phyloP scores from a whole-genome alignment of 106 monocot species.

The Chionographis japonica region DNA sequence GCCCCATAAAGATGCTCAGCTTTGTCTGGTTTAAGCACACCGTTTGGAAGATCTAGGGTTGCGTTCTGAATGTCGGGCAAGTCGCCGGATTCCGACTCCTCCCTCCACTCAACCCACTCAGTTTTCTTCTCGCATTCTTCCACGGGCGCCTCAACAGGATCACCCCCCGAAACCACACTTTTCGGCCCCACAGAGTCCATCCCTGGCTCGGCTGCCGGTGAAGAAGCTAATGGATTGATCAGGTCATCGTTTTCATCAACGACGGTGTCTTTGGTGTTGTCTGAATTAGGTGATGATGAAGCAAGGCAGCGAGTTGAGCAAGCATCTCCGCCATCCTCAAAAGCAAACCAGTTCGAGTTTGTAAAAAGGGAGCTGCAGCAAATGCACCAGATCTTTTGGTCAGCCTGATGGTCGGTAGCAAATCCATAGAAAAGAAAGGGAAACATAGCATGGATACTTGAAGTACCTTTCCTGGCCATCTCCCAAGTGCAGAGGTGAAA shows the following conservation, averaged over 20 bases:
- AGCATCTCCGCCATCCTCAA: neutral
- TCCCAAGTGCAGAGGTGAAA: neutral
- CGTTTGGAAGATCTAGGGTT: too few relatives aligned
- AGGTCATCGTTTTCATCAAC: neutral
- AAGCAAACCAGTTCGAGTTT: constrained; percentile 3
- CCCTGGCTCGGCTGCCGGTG: neutral
- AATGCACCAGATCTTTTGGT: neutral
- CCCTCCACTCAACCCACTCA: constrained; percentile 4
- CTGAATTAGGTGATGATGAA: neutral
- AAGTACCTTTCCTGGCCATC: neutral
- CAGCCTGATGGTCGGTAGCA: neutral
- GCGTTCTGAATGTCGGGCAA: neutral
- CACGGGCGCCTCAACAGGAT: neutral
- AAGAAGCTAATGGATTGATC: neutral
- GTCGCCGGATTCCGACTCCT: neutral
- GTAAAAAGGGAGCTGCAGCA: neutral
- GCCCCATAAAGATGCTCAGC: too few relatives aligned
- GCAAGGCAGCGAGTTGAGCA: neutral
- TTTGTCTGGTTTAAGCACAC: too few relatives aligned
- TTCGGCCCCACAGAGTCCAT: neutral
- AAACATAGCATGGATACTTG: neutral
- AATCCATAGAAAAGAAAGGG: too few relatives aligned
- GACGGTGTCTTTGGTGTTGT: neutral
- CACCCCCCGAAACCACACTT: neutral
- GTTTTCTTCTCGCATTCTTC: neutral